Evolutionary conservation across 2,329 filamentous ascomycete species (phyloP), one percentile per base, ranked within the genome.

Genomic region (Trichoderma polysporum): DNA sequence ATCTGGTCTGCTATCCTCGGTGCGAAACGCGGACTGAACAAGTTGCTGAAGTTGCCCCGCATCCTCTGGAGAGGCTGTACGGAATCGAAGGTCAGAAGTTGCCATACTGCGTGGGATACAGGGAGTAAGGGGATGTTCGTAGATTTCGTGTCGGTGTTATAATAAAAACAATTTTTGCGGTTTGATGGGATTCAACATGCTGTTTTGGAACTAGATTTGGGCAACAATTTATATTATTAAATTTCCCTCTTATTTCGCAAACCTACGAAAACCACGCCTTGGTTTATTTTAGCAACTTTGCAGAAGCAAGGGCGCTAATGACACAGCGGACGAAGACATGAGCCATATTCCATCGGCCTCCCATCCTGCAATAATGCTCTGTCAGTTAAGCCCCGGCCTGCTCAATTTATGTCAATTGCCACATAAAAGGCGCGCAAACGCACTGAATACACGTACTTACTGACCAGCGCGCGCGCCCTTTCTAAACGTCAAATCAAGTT

Each of bases 11-110:
- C 68, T 76, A 49, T 81, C 80, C 3, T 76, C 72, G 52, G 79
- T 73, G 37, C 78, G 79, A 54, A 82, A 82, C 0, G 80, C 79
- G 13, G 75, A 69, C 59, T 82, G 73, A 1, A 81, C 76, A 1
- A 82, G 73, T 17, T 74, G 66, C 31, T 79, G 78, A 29, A 82
- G 63, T 7, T 68, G 73, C 0, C 69, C 58, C 0, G 77, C 80
- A 65, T 82, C 79, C 2, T 78, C 72, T 7, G 66, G 47, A 8
- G 73, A 78, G 56, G 80, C 81, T 37, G 72, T 54, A 62, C 79
- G 80, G 66, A 81, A 82, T 9, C 74, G 67, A 27, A 80, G 74
- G 17, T 66, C 52, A 31, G 7, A 9, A n/a, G 41, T 17, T 7
- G 60, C 60, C 60, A 63, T 63, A 8, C 17, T 63, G 41, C 17